phyloP scores from a whole-genome alignment of 169 alveolate genomes.

The Plasmodium gaboni region DNA sequence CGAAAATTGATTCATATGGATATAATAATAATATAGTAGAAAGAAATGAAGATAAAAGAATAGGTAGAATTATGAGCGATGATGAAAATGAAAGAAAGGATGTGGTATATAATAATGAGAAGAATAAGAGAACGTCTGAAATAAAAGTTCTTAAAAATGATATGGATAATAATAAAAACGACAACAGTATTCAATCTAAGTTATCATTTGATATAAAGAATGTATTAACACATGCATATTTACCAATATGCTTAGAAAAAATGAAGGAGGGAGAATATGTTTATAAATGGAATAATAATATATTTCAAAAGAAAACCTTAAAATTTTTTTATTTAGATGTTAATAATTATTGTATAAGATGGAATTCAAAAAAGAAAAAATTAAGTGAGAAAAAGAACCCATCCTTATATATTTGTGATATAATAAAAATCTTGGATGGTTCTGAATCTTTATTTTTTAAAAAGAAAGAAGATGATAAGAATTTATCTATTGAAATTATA shows the following conservation, averaged over 20 bases:
- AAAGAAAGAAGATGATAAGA: conserved; percentile 75
- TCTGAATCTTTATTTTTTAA: conserved; percentile 75
- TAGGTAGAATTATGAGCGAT: neutral
- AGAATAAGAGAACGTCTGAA: neutral
- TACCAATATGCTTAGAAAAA: conserved; percentile 75
- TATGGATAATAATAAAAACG: conserved; percentile 9
- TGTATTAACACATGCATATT: conserved; percentile 70
- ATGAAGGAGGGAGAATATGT: conserved; percentile 78
- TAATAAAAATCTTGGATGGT: conserved; percentile 75
- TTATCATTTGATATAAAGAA: conserved; percentile 70
- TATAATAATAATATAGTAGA: conserved; percentile 21
- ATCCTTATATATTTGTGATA: conserved; percentile 69
- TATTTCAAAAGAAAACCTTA: conserved; percentile 72
- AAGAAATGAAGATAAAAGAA: conserved; percentile 24
- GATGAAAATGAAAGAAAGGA: conserved; percentile 5
- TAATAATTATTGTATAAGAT: conserved; percentile 75
- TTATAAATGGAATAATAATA: conserved; percentile 75
- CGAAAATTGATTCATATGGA: conserved; percentile 11
- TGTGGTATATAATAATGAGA: neutral
- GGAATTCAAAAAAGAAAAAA: conserved; percentile 76
- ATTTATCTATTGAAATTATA: conserved; percentile 75
- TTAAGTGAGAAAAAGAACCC: conserved; percentile 67
- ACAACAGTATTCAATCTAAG: conserved; percentile 23
- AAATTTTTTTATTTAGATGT: conserved; percentile 73
- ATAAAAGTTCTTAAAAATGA: conserved; percentile 9